Percentiles rank a stretch among this genome's conserved stretches.
Evolutionary conservation across 2,329 filamentous ascomycete genomes (phyloP).

Genomic region (Exophiala sp.): DNA sequence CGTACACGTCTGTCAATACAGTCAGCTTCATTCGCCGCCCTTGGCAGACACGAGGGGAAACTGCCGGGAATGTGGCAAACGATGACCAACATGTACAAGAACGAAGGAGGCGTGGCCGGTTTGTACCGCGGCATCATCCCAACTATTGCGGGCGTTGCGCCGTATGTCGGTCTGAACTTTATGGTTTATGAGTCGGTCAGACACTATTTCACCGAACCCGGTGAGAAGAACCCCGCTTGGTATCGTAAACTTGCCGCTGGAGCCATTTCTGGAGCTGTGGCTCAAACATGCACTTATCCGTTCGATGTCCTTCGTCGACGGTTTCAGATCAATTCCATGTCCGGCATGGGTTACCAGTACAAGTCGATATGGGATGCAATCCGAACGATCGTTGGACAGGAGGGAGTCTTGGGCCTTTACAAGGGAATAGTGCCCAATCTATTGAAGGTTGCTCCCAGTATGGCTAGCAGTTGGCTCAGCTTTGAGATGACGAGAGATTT

Average conservation of each 20-base stretch:
- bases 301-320: conserved; percentile 91
- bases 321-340: conserved; percentile 99
- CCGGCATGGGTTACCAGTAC: conserved; percentile 95
- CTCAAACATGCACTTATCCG: conserved; percentile 96
- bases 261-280: conserved; percentile 90
- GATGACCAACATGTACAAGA: conserved; percentile 78
- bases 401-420: conserved; percentile 82
- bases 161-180: conserved; percentile 96
- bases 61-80: conserved; percentile 92
- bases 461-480: conserved; percentile 97
- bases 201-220: conserved; percentile 78
- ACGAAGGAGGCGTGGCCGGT: conserved; percentile 77
- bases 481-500: conserved; percentile 93
- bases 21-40: conserved; percentile 84
- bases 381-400: conserved; percentile 73
- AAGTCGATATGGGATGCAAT: conserved; percentile 82
- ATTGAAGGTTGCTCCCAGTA: conserved; percentile 94
- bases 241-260: conserved; percentile 81
- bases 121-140: conserved; percentile 94
- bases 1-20: conserved; percentile 94
- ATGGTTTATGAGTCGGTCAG: conserved; percentile 95
- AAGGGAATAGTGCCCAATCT: conserved; percentile 95
- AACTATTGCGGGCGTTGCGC: conserved; percentile 90
- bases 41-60: conserved; percentile 62
- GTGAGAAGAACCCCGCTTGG: conserved; percentile 76